Percentiles rank a stretch among this genome's conserved stretches.
Evolutionary conservation across 1,284 basidiomycete species (phyloP).

Genomic region (Rhizoctonia solani): DNA sequence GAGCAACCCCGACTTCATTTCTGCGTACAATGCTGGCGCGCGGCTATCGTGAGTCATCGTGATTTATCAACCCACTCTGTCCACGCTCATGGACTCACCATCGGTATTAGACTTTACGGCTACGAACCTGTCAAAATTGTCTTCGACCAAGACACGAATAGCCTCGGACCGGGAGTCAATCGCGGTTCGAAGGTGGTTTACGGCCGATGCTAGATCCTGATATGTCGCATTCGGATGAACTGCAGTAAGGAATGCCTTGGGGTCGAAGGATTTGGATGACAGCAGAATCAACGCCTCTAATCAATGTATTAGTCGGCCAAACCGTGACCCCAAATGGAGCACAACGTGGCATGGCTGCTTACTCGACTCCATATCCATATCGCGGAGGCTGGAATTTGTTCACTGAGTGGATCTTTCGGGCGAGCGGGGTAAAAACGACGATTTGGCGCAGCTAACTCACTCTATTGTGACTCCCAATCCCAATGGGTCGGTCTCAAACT

Average conservation of each 20-base stretch:
- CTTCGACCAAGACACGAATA: slow-evolving; percentile 91
- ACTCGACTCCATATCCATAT: slow-evolving; percentile 77
- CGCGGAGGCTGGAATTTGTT: slow-evolving; percentile 54
- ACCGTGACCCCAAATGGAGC: slow-evolving; percentile 5
- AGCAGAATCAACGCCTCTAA: slow-evolving; percentile 79
- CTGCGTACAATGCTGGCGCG: slow-evolving; percentile 72
- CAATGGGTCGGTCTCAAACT: slow-evolving; percentile 68
- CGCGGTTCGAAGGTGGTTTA: slow-evolving; percentile 69
- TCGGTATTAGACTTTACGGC: slow-evolving; percentile 96
- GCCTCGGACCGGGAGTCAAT: slow-evolving; percentile 91
- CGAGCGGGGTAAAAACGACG: slow-evolving; percentile 19
- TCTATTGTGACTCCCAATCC: slow-evolving; percentile 64
- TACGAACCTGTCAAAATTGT: slow-evolving; percentile 98
- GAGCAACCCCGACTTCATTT: slow-evolving; percentile 91
- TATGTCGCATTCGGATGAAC: slow-evolving; percentile 97
- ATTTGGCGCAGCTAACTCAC: slow-evolving; percentile 51
- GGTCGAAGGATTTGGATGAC: slow-evolving; percentile 93
- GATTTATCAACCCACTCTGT: background rate
- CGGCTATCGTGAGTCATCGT: background rate
- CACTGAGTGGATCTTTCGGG: slow-evolving; percentile 4
- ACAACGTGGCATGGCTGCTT: slow-evolving; percentile 43
- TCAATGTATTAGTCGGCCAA: background rate
- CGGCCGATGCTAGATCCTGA: slow-evolving; percentile 82
- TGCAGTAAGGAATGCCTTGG: slow-evolving; percentile 88
- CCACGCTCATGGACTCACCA: slow-evolving; percentile 55